Percentiles rank a stretch among this genome's conserved stretches.
phyloP scores from a whole-genome alignment of 2,329 filamentous ascomycete species.

The Ophiostoma piceae region DNA sequence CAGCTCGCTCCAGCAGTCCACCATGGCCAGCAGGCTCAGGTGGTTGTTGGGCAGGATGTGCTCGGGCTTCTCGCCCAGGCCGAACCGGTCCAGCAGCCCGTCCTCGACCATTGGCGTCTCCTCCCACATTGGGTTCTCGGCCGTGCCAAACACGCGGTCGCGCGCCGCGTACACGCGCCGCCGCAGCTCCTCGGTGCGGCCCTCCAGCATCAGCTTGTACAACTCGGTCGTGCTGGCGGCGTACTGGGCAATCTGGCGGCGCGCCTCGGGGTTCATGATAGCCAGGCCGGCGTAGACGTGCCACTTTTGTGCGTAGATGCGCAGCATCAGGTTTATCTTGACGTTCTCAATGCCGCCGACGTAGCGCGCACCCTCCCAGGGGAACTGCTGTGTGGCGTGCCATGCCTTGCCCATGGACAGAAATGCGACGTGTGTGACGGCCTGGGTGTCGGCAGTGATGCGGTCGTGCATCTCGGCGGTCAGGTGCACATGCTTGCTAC shows the following conservation, averaged over 20 bases:
- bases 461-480: slow-evolving; percentile 85
- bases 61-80: slow-evolving; percentile 59
- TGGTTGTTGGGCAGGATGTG: slow-evolving; percentile 75
- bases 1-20: slow-evolving; percentile 94
- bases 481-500: slow-evolving; percentile 81
- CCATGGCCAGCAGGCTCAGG: slow-evolving; percentile 87
- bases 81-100: slow-evolving; percentile 82
- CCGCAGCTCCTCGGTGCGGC: slow-evolving; percentile 68
- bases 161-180: slow-evolving; percentile 59
- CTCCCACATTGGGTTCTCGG: slow-evolving; percentile 58
- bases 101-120: slow-evolving; percentile 70
- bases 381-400: slow-evolving; percentile 91
- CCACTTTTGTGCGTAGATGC: slow-evolving; percentile 99
- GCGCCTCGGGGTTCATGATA: slow-evolving; percentile 90
- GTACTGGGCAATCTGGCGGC: slow-evolving; percentile 90
- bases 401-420: slow-evolving; percentile 96
- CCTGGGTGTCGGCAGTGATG: slow-evolving; percentile 97
- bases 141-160: slow-evolving; percentile 68
- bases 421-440: slow-evolving; percentile 95
- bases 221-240: slow-evolving; percentile 86
- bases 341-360: slow-evolving; percentile 97
- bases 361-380: slow-evolving; percentile 94
- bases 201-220: slow-evolving; percentile 94
- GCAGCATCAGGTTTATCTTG: slow-evolving; percentile 95
- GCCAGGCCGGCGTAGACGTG: slow-evolving; percentile 97